Conservation (phyloP, 2,329 filamentous ascomycete species). For the Exophiala sp. region DNA sequence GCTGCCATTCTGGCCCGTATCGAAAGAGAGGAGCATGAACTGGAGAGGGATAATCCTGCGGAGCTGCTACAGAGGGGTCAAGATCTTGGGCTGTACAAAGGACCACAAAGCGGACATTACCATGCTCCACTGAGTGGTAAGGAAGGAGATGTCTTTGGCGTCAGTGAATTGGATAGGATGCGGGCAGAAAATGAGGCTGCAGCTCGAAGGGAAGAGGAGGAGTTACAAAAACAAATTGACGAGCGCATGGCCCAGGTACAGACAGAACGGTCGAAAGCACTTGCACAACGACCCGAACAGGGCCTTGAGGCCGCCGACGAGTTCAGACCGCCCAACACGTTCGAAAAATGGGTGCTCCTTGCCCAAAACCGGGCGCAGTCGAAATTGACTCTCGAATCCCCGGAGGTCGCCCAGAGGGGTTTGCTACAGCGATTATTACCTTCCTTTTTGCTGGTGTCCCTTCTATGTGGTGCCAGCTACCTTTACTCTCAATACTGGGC, state of each 20-base stretch:
- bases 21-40: slow-evolving; percentile 27
- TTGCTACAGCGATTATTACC: slow-evolving; percentile 43
- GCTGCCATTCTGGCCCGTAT: slow-evolving; percentile 44
- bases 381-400: slow-evolving; percentile 25
- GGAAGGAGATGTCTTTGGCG: slow-evolving; percentile 39
- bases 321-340: slow-evolving; percentile 26
- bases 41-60: slow-evolving; percentile 24
- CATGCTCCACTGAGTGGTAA: slow-evolving; percentile 37
- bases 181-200: slow-evolving; percentile 38
- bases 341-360: slow-evolving; percentile 28
- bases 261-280: slow-evolving; percentile 31
- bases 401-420: slow-evolving; percentile 22
- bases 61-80: slow-evolving; percentile 34
- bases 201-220: slow-evolving; percentile 41
- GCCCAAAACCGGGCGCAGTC: slow-evolving; percentile 21
- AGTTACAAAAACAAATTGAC: slow-evolving; percentile 49
- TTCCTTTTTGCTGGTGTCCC: slow-evolving; percentile 37
- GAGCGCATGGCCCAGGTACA: slow-evolving; percentile 43
- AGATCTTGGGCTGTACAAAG: slow-evolving; percentile 34
- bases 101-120: slow-evolving; percentile 39
- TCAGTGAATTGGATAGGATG: slow-evolving; percentile 38
- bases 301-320: slow-evolving; percentile 23
- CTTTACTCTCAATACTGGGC: slow-evolving; percentile 46
- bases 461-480: slow-evolving; percentile 39
- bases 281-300: slow-evolving; percentile 25